Evolutionary conservation across 1,284 basidiomycete genomes (phyloP), one percentile per base, ranked within the genome.

Genomic region (Trichosporon asahii): DNA sequence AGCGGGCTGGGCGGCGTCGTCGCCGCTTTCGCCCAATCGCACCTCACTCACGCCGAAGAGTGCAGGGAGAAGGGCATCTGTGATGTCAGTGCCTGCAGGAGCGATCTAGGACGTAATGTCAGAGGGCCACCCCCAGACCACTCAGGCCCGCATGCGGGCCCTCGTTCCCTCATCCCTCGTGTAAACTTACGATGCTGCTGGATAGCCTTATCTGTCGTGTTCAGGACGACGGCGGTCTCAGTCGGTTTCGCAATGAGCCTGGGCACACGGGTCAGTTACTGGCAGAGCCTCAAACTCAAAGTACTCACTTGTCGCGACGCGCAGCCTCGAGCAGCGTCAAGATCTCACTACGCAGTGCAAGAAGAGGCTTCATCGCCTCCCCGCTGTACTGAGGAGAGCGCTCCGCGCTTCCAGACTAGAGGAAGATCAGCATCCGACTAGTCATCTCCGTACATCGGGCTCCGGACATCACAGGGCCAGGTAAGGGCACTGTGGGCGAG

Each of bases 31-130:
- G 0, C 79, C 79, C 15, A 91, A 72, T 14, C 79, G 82, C 18
- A 88, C 90, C 65, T 90, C 85, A 0, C 93, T 94, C 2, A 92
- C 90, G 68, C 93, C 91, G 79, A 93, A 91, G 2, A 94, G 84
- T 0, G 88, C 89, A 75, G 89, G 89, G 33, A 94, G 83, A 69
- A 89, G 86, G 11, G 82, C 76, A 74, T 86, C 91, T 93, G 61
- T 35, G 44, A 46, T 53, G 25, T 33, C 44, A 23, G 33, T 25
- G 31, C 23, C 57, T n/a, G 18, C 44, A 33, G 21, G 40, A 44
- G 4, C 5, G 18, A 18, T 44, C 40, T n/a, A 44, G 40, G 27
- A 37, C 23, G 23, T 44, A 33, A 14, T 25, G 11, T 53, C 49
- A 9, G 21, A 53, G 49, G 23, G n/a, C 35, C 3, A 12, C 35